Evolutionary conservation across 1,139 yeast species (phyloP), one percentile per base, ranked within the genome.

Genomic region (Schwanniomyces etchellsii): DNA sequence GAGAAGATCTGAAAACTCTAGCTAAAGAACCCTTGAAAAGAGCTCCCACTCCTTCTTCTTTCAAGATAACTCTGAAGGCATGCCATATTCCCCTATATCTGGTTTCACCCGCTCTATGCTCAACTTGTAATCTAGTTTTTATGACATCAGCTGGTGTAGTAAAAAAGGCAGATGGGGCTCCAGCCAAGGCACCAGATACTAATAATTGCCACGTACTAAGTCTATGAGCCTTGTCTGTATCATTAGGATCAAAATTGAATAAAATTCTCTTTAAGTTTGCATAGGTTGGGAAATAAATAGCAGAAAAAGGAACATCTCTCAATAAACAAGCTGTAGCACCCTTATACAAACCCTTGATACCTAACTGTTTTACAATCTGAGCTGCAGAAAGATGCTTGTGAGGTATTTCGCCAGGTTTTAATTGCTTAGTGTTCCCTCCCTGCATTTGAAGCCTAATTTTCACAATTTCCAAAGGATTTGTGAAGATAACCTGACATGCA

Each of bases 1-100:
- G 98, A 3, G 96, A 88, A 4, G 97, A 89, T 60, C 97, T 76
- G 49, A 89, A 67, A 28, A 91, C 89, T 58, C 98, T 77, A 5
- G 98, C 97, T 40, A 91, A 75, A 26, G 97, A 95, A 47, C 98
- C 98, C 66, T 89, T 91, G 70, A 89, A 91, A 55, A 91, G 84
- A 10, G 96, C 95, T 38, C 69, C 57, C 10, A 64, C 36, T 5
- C 81, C 80, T 62, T 91, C 98, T 53, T 86, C 95, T 46, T 62
- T 74, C 45, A 79, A 55, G 35, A 91, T 88, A 6, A 84, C 75
- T 26, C 60, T 57, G 29, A 82, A 83, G 17, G 96, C 93, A 56
- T 88, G 89, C 23, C 66, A 49, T 36, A 91, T 79, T 36, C 94
- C 93, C 20, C 56, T 67, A 60, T 91, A 91, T 31, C 74, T 73